Evolutionary conservation across 345 rosid genomes (phyloP), one percentile per base, ranked within the genome.

Genomic region (Linum trigynum): DNA sequence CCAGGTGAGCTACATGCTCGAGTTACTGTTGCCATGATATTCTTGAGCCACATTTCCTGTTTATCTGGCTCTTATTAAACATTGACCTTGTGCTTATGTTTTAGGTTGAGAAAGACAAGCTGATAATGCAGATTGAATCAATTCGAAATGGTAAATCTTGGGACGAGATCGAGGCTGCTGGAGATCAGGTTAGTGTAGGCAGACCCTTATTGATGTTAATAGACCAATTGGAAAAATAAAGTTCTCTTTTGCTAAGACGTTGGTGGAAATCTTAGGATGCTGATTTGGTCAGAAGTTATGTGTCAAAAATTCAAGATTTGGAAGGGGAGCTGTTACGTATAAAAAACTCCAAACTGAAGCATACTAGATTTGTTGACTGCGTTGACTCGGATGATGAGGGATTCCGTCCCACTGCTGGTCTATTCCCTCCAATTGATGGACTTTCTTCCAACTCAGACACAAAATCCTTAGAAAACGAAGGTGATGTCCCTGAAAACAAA

Each of bases 61-160:
- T 59, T 50, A 16, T 15, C 8, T 53, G 17, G 43, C 45, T 5
- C 32, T 35, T 17, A 16, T 14, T 23, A 57, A 69, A 15, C 15
- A 16, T 17, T 51, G 45, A 35, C 9, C 6, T 23, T 35, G 23
- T 35, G 9, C 51, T n/a, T 40, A 7, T 55, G 38, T 72, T 77
- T 69, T 65, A 94, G 99, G 87, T 90, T 58, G 97, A 90, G 72
- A 94, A 86, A 69, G 96, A 88, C 81, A 94, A 85, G 71, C 73
- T 94, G 67, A 39, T 86, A 12, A 77, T 88, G 84, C 83, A 77
- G 79, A 79, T 94, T 67, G 96, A 94, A 77, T 79, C 87, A 61
- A 84, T 78, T 69, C 87, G 96, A 61, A 82, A 78, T 65, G 95
- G 99, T 64, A 86, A 83, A 83, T 72, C 96, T 55, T 86, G 92